A percentile compares a stretch with the other conserved stretches of the same genome.
These are phyloP conservation scores for Pyrenopolyporus hunteri DNA, from an alignment of 495 filamentous ascomycete species.

Conservation along the genomic window DNA sequence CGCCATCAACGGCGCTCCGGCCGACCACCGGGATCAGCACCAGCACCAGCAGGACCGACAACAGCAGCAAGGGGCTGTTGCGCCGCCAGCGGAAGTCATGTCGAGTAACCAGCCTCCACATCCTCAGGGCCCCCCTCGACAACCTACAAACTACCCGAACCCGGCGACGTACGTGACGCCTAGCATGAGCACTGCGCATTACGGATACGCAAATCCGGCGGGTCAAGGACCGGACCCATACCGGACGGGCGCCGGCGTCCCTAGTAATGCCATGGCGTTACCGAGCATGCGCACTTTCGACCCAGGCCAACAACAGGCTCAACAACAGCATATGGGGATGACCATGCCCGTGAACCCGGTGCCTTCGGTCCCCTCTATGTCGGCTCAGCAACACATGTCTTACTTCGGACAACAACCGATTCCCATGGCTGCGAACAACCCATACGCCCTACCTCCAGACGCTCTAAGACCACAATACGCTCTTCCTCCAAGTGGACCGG, in stretches of 20 bases:
- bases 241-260: slow-evolving; percentile 54
- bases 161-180: slow-evolving; percentile 59
- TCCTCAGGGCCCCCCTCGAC: slow-evolving; percentile 51
- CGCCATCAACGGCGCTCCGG: slow-evolving; percentile 24
- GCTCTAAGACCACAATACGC: slow-evolving; percentile 44
- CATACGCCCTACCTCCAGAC: slow-evolving; percentile 55
- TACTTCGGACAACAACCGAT: slow-evolving; percentile 47
- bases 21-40: slow-evolving; percentile 19
- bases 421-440: slow-evolving; percentile 48
- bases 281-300: slow-evolving; percentile 70
- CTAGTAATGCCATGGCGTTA: slow-evolving; percentile 62
- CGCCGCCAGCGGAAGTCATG: slow-evolving; percentile 51
- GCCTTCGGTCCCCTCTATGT: slow-evolving; percentile 39
- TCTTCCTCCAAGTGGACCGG: slow-evolving; percentile 62
- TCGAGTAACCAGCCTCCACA: slow-evolving; percentile 55
- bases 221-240: slow-evolving; percentile 55
- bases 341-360: slow-evolving; percentile 42
- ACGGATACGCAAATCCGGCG: slow-evolving; percentile 60
- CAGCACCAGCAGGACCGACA: slow-evolving; percentile 19
- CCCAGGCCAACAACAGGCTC: slow-evolving; percentile 51
- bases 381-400: slow-evolving; percentile 44
- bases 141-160: slow-evolving; percentile 60
- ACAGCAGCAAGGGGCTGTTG: slow-evolving; percentile 35
- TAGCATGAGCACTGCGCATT: slow-evolving; percentile 56
- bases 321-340: slow-evolving; percentile 49